Evolutionary conservation across 2,329 filamentous ascomycete genomes (phyloP).

Genomic region (Cercospora sp.): DNA sequence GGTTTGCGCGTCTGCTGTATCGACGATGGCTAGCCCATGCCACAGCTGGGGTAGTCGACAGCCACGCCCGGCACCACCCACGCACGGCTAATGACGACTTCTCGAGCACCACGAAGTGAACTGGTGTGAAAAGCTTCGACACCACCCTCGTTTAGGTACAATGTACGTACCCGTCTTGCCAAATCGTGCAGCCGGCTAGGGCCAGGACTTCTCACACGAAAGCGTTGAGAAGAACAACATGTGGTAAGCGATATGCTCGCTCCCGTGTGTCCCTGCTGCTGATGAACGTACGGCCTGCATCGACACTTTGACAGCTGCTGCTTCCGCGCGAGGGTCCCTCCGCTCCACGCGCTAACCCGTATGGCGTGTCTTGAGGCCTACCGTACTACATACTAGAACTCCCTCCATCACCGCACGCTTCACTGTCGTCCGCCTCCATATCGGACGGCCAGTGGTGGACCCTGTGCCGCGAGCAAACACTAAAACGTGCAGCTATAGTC

Average conservation of each 20-base stretch:
- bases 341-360: background rate
- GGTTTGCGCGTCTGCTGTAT: slow-evolving; percentile 16
- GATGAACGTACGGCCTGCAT: background rate
- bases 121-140: slow-evolving; percentile 28
- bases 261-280: background rate
- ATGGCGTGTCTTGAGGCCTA: background rate
- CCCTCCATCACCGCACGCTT: background rate
- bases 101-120: slow-evolving; percentile 21
- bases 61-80: slow-evolving; percentile 20
- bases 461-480: background rate
- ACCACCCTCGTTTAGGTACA: slow-evolving; percentile 23
- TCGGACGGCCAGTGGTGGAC: background rate
- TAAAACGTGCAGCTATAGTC: slow-evolving; percentile 11
- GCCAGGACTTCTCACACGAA: slow-evolving; percentile 6
- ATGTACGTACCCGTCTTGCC: slow-evolving; percentile 16
- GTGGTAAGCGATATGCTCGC: slow-evolving; percentile 15
- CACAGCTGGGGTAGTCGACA: slow-evolving; percentile 24
- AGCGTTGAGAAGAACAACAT: slow-evolving; percentile 15
- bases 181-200: slow-evolving; percentile 20
- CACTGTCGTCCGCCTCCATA: background rate
- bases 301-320: background rate
- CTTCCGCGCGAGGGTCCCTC: background rate
- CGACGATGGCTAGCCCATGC: slow-evolving; percentile 28
- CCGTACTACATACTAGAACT: background rate
- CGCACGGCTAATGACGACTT: slow-evolving; percentile 33